These are phyloP conservation scores for Pythium apleroticum DNA, from an alignment of 352 stramenopile species.

Conservation along the genomic window DNA sequence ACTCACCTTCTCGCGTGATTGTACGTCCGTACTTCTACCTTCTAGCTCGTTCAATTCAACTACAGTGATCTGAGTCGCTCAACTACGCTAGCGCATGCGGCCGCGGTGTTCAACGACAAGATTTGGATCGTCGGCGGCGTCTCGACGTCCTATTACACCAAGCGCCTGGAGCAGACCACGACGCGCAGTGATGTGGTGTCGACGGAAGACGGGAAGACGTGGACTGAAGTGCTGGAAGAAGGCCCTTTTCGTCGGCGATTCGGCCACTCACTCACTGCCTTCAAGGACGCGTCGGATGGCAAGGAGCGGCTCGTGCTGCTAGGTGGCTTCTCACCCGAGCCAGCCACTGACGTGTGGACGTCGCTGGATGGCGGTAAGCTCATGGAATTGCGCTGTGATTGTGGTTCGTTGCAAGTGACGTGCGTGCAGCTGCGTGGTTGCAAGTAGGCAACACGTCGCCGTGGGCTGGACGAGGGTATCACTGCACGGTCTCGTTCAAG, in stretches of 20 bases:
- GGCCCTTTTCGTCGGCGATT: conserved; percentile 70
- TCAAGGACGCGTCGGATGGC: conserved; percentile 48
- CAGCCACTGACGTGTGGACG: conserved; percentile 75
- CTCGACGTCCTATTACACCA: conserved; percentile 76
- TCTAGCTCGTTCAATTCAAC: too few relatives aligned
- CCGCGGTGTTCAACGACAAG: conserved; percentile 50
- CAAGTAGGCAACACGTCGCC: conserved; percentile 38
- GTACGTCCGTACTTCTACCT: conserved; percentile 30
- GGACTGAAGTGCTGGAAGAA: conserved; percentile 70
- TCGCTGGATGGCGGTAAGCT: conserved; percentile 58
- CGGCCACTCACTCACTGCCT: conserved; percentile 68
- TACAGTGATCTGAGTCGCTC: too few relatives aligned
- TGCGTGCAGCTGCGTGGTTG: conserved; percentile 41
- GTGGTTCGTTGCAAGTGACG: background rate
- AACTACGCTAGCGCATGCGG: conserved; percentile 50
- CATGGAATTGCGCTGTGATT: background rate
- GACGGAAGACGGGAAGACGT: conserved; percentile 55
- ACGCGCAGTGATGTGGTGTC: conserved; percentile 65
- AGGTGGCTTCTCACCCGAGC: conserved; percentile 73
- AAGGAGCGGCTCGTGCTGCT: conserved; percentile 59
- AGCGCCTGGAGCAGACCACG: conserved; percentile 64
- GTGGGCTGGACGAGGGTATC: conserved; percentile 67
- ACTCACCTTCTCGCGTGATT: conserved; percentile 70
- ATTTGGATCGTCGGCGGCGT: conserved; percentile 78
- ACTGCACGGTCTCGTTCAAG: conserved; percentile 69